Evolutionary conservation across 768 basidiomycete genomes (phyloP).

Genomic region (Roridomyces roridus): DNA sequence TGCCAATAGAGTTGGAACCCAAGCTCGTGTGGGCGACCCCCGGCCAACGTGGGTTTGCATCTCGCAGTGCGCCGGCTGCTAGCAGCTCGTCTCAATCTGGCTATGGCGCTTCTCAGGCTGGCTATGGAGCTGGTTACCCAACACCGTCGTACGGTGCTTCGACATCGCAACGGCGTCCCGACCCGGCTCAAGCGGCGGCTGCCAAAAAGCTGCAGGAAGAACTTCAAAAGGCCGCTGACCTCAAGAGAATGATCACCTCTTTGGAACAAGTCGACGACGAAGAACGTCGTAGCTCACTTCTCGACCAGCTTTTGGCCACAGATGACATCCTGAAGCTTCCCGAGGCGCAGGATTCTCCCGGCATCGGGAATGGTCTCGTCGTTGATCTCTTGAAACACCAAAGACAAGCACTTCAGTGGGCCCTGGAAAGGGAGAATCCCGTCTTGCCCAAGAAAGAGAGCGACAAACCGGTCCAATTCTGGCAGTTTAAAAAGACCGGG

Average conservation of each 20-base stretch:
- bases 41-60: constrained; percentile 60
- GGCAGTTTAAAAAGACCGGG: constrained; percentile 70
- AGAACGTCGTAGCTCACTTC: constrained; percentile 67
- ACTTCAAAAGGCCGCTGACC: constrained; percentile 66
- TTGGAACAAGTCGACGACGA: constrained; percentile 85
- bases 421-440: constrained; percentile 82
- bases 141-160: constrained; percentile 13
- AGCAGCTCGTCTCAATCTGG: not conserved
- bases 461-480: constrained; percentile 88
- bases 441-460: constrained; percentile 65
- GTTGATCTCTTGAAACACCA: constrained; percentile 87
- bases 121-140: not conserved
- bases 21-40: constrained; percentile 79
- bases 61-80: constrained; percentile 23
- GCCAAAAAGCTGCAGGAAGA: constrained; percentile 56
- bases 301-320: constrained; percentile 70
- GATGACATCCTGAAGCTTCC: constrained; percentile 80
- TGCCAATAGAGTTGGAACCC: constrained; percentile 68
- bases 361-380: constrained; percentile 66
- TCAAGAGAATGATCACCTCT: constrained; percentile 64
- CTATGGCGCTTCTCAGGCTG: constrained; percentile 17
- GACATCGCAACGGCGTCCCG: constrained; percentile 25
- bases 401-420: constrained; percentile 88
- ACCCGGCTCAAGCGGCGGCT: constrained; percentile 33
- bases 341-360: constrained; percentile 72